Evolutionary conservation across 345 rosid genomes (phyloP).

Genomic region (Abelmoschus esculentus): DNA sequence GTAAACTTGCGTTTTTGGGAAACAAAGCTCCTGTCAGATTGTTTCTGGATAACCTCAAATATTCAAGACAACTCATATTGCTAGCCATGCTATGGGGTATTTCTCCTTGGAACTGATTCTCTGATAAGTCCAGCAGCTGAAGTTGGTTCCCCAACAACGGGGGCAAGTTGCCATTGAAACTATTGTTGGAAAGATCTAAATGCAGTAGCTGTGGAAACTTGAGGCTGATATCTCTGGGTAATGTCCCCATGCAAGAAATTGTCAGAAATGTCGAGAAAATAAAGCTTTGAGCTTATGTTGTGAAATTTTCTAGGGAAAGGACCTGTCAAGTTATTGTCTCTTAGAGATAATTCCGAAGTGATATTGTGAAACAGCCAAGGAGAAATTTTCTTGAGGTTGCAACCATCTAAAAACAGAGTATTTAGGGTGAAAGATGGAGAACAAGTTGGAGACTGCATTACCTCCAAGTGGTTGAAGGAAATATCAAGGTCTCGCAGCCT

Average conservation of each 20-base stretch:
- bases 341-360: neutral
- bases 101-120: neutral
- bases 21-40: slow-evolving; percentile 5
- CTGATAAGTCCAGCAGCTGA: neutral
- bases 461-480: neutral
- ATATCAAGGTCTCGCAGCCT: slow-evolving; percentile 9
- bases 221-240: slow-evolving; percentile 9
- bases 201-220: neutral
- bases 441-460: neutral
- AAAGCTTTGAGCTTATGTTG: slow-evolving; percentile 9
- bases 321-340: slow-evolving; percentile 9
- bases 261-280: slow-evolving; percentile 2
- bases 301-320: neutral
- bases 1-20: slow-evolving; percentile 8
- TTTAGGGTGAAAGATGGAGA: slow-evolving; percentile 8
- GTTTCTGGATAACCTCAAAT: slow-evolving; percentile 5
- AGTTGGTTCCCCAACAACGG: slow-evolving; percentile 1
- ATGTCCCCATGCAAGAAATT: neutral
- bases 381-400: slow-evolving; percentile 12
- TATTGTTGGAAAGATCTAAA: neutral
- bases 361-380: slow-evolving; percentile 9
- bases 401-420: slow-evolving; percentile 5
- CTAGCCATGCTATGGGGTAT: neutral
- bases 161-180: neutral
- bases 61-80: slow-evolving; percentile 5